phyloP scores from a whole-genome alignment of 139 green algal genomes.

The Volvox reticuliferus region DNA sequence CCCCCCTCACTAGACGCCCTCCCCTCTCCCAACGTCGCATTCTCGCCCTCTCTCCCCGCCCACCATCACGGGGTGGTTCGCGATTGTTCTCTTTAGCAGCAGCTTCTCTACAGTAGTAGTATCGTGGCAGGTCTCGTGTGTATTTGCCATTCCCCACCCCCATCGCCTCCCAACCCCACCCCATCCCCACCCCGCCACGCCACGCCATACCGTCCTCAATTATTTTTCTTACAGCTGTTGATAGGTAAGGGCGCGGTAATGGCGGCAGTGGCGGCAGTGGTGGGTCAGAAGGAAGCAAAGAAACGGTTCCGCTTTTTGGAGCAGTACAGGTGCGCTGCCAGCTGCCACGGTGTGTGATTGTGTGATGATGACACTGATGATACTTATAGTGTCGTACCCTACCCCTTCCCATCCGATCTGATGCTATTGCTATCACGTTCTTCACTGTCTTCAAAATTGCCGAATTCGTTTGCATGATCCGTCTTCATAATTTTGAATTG shows the following conservation, averaged over 20 bases:
- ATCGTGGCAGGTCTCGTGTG: no score
- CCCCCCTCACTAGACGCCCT: no score
- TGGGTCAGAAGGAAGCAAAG: background rate
- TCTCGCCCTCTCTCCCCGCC: no score
- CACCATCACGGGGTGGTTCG: no score
- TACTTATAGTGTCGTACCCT: background rate
- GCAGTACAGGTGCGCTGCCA: slow-evolving; percentile 15
- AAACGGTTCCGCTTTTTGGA: background rate
- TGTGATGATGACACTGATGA: background rate
- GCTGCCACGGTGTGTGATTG: background rate
- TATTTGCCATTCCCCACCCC: background rate
- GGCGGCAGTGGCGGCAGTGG: slow-evolving; percentile 4
- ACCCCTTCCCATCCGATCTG: background rate
- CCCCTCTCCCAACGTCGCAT: background rate
- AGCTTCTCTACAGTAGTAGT: no score
- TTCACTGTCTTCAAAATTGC: background rate
- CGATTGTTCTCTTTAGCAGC: no score
- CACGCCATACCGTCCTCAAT: no score
- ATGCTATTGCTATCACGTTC: background rate
- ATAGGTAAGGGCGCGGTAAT: slow-evolving; percentile 26
- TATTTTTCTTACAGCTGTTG: background rate
- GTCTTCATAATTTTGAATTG: no score
- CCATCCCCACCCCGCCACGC: background rate
- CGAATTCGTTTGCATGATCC: no score
- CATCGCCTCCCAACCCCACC: background rate